Percentiles rank a stretch among this genome's conserved stretches.
Evolutionary conservation across 2,329 filamentous ascomycete genomes (phyloP).

Genomic region (Aureobasidium sp.): DNA sequence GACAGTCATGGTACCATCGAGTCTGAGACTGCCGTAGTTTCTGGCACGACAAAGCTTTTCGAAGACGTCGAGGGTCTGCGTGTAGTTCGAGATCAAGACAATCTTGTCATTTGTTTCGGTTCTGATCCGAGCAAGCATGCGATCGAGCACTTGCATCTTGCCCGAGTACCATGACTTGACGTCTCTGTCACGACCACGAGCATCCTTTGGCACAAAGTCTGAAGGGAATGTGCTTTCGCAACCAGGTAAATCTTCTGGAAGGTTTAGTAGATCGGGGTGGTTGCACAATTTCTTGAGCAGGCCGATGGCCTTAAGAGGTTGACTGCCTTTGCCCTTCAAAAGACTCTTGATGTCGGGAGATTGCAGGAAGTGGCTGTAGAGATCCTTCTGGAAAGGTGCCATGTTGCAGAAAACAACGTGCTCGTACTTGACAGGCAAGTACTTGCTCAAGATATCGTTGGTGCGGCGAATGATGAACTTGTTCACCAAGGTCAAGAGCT

Average conservation of each 20-base stretch:
- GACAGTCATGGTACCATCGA: slow-evolving; percentile 97
- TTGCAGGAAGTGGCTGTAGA: slow-evolving; percentile 96
- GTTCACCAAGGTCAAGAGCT: slow-evolving; percentile 80
- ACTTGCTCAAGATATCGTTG: slow-evolving; percentile 97
- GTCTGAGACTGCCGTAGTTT: slow-evolving; percentile 75
- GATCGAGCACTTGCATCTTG: slow-evolving; percentile 95
- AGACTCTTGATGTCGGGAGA: slow-evolving; percentile 91
- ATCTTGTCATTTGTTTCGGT: slow-evolving; percentile 99
- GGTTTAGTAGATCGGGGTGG: slow-evolving; percentile 84
- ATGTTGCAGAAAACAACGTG: slow-evolving; percentile 98
- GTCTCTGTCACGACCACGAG: slow-evolving; percentile 82
- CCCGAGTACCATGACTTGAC: slow-evolving; percentile 94
- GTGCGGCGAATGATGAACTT: slow-evolving; percentile 97
- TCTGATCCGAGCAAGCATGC: slow-evolving; percentile 89
- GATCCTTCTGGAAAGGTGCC: slow-evolving; percentile 80
- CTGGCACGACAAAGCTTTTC: slow-evolving; percentile 81
- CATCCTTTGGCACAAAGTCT: slow-evolving; percentile 82
- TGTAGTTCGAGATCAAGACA: slow-evolving; percentile 97
- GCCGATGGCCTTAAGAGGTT: slow-evolving; percentile 92
- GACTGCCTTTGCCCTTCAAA: slow-evolving; percentile 86
- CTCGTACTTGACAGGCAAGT: slow-evolving; percentile 96
- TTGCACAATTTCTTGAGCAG: slow-evolving; percentile 98
- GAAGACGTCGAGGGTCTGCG: slow-evolving; percentile 90
- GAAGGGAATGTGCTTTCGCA: slow-evolving; percentile 75
- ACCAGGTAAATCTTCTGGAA: slow-evolving; percentile 77